phyloP scores from a whole-genome alignment of 176 grass and related monocot genomes.

The Eremochloa ophiuroides region DNA sequence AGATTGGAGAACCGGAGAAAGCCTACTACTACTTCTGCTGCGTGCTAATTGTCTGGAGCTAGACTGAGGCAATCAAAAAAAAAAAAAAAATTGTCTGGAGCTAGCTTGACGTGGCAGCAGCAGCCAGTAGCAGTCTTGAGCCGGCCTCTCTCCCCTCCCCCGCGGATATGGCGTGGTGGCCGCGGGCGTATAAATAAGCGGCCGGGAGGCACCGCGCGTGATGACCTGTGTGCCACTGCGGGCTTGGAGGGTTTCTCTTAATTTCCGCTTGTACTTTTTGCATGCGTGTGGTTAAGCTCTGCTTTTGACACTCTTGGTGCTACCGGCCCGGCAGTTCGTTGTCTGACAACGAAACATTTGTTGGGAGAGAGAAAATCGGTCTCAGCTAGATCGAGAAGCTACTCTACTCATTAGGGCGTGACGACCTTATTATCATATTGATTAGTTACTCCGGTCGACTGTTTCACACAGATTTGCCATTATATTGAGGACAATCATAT shows the following conservation, averaged over 20 bases:
- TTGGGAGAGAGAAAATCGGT: neutral
- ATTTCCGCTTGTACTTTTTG: conserved; percentile 18
- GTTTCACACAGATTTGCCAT: too few relatives aligned
- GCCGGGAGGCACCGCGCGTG: neutral
- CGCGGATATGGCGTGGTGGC: too few relatives aligned
- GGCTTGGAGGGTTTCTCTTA: neutral
- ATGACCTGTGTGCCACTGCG: neutral
- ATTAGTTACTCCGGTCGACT: too few relatives aligned
- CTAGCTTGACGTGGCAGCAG: neutral
- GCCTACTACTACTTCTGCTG: neutral
- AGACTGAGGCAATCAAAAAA: too few relatives aligned
- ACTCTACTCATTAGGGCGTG: too few relatives aligned
- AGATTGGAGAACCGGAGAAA: neutral
- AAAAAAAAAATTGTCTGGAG: neutral
- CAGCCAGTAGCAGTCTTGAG: neutral
- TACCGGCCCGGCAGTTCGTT: neutral
- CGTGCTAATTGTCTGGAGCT: too few relatives aligned
- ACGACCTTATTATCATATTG: too few relatives aligned
- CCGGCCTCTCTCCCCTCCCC: too few relatives aligned
- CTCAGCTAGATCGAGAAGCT: neutral
- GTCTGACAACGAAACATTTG: neutral
- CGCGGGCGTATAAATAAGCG: conserved; percentile 13
- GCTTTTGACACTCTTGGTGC: neutral
- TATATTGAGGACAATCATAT: too few relatives aligned
- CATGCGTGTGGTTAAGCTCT: neutral